Evolutionary conservation across 139 green algal species (phyloP), one percentile per base, ranked within the genome.

Genomic region (Chlamydomonas schloesseri): DNA sequence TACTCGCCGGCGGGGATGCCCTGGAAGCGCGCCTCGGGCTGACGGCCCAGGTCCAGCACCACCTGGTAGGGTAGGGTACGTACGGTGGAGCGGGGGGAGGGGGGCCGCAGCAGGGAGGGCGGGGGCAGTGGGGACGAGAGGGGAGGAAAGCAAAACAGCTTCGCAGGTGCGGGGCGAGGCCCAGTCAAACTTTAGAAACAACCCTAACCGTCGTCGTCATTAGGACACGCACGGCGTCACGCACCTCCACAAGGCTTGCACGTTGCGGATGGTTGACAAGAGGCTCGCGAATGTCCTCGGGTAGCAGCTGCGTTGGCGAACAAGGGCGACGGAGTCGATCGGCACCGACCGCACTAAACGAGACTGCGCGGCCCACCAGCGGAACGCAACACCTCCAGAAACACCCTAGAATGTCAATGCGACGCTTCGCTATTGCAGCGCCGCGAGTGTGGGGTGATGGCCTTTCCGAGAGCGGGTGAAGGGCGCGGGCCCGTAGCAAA

Each of bases 11-110:
- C 87, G 1, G 84, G 67, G 10, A 87, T 76, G 28, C 75, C 76
- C 26, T 90, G 88, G 73, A 99, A 98, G 15, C 96, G 91, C 2
- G 96, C 95, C 58, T 96, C 57, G 14, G 96, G 92, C 46, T 85
- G 87, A 23, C 96, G 62, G 0, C 96, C 96, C 11, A 97, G 70
- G 85, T 99, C 97, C 71, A 99, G 76, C 6, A 98, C 94, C 13
- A 99, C 90, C 92, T 99, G 93, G 21, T 96, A 58, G 33, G 83
- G 77, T 93, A 77, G 89, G 58, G 8, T 31, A 33, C 11, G 53
- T 55, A 26, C 29, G 18, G 4, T 24, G 31, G 1, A 69, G 21
- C 26, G 21, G 42, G 21, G 29, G 42, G 14, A 34, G 15, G 2
- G 29, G 23, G 13, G 42, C 15, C 36, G 67, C 37, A 46, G 8